Percentiles rank a stretch among this genome's conserved stretches.
Conservation (phyloP, 2,329 filamentous ascomycete genomes). For the Aspergillus japonicus region DNA sequence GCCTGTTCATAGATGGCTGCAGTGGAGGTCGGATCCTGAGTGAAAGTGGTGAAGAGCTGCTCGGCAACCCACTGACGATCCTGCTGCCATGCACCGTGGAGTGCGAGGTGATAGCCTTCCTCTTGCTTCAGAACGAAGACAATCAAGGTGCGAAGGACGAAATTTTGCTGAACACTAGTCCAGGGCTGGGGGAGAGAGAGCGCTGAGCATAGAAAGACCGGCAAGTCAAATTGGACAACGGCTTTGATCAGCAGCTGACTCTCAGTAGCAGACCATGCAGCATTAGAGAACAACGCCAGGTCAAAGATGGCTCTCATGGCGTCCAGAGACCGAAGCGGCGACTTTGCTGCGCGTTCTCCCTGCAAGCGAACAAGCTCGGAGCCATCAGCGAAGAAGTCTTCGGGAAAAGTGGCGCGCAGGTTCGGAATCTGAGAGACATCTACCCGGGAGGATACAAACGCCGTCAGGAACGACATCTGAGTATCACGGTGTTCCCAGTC, state of each 20-base stretch:
- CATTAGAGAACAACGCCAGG: constrained; percentile 59
- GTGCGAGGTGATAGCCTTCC: constrained; percentile 78
- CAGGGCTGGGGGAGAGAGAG: constrained; percentile 51
- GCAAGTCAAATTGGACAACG: constrained; percentile 56
- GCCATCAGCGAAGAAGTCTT: constrained; percentile 61
- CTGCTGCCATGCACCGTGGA: constrained; percentile 88
- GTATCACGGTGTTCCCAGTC: constrained; percentile 82
- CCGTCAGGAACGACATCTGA: constrained; percentile 89
- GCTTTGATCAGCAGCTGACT: constrained; percentile 58
- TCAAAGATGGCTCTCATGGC: constrained; percentile 70
- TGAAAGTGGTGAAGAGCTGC: constrained; percentile 75
- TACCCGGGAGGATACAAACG: constrained; percentile 75
- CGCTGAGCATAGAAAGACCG: constrained; percentile 52
- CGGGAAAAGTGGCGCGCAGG: constrained; percentile 72
- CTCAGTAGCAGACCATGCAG: constrained; percentile 56
- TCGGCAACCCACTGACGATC: constrained; percentile 83
- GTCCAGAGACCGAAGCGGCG: constrained; percentile 83
- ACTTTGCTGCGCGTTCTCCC: constrained; percentile 69
- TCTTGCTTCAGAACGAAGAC: constrained; percentile 79
- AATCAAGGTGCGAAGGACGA: constrained; percentile 61
- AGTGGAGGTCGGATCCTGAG: constrained; percentile 65
- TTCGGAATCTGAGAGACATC: constrained; percentile 83
- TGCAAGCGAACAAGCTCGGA: constrained; percentile 60
- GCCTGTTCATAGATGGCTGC: constrained; percentile 75
- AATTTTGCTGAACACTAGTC: constrained; percentile 49